Evolutionary conservation across 108 stramenopile species (phyloP).

Genomic region (Cyclostephanos tholiformis): DNA sequence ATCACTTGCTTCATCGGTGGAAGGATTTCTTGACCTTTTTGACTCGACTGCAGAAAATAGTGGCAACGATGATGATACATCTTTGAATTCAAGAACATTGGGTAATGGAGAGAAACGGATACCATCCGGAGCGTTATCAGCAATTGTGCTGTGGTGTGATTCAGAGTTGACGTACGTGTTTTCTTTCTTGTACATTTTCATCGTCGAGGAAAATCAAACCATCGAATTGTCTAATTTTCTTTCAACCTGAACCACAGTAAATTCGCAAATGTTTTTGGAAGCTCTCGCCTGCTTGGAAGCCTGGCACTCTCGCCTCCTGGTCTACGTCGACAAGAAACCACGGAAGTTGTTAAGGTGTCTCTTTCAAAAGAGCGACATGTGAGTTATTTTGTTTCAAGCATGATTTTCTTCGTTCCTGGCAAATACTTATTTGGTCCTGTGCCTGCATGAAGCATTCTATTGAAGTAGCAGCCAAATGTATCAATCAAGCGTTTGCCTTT

Average conservation of each 20-base stretch:
- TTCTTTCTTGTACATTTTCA: background rate
- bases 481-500: constrained; percentile 83
- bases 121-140: constrained; percentile 77
- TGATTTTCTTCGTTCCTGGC: background rate
- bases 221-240: background rate
- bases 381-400: background rate
- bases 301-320: constrained; percentile 74
- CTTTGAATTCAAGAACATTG: constrained; percentile 45
- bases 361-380: constrained; percentile 41
- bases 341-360: constrained; percentile 17
- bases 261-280: constrained; percentile 83
- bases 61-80: constrained; percentile 36
- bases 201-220: background rate
- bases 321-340: constrained; percentile 32
- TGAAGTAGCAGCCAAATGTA: constrained; percentile 82
- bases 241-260: constrained; percentile 19
- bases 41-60: constrained; percentile 35
- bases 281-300: constrained; percentile 72
- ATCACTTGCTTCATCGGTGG: constrained; percentile 73
- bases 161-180: constrained; percentile 67
- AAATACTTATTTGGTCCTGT: background rate
- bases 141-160: constrained; percentile 87
- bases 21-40: constrained; percentile 85
- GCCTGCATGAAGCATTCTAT: constrained; percentile 50
- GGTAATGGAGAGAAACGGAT: constrained; percentile 44